A percentile compares a stretch with the other conserved stretches of the same genome.
phyloP scores from a whole-genome alignment of 2,329 filamentous ascomycete genomes.

The Arthrobotrys conoides region DNA sequence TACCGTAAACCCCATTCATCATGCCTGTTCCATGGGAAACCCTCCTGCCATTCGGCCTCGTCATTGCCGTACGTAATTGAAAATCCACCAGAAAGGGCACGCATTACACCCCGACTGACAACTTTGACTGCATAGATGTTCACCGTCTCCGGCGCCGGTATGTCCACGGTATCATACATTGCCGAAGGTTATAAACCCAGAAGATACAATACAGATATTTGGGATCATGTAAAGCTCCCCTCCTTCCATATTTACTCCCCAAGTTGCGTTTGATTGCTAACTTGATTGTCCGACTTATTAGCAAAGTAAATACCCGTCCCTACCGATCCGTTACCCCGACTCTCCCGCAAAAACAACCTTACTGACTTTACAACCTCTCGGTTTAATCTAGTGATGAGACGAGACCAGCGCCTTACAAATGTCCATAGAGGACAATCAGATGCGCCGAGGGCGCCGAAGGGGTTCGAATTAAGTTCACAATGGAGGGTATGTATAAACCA shows the following conservation, averaged over 20 bases:
- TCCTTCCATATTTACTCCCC: conserved; percentile 33
- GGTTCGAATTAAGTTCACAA: conserved; percentile 76
- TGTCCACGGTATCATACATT: conserved; percentile 73
- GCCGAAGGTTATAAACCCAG: conserved; percentile 75
- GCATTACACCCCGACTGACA: conserved; percentile 8
- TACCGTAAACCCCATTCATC: conserved; percentile 62
- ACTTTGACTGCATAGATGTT: conserved; percentile 72
- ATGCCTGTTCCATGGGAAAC: conserved; percentile 78
- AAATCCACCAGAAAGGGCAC: conserved; percentile 24
- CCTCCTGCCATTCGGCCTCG: conserved; percentile 76
- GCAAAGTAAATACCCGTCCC: conserved; percentile 16
- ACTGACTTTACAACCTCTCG: conserved; percentile 6
- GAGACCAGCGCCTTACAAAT: conserved; percentile 75
- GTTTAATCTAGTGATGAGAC: conserved; percentile 74
- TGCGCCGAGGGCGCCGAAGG: conserved; percentile 72
- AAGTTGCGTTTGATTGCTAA: neutral
- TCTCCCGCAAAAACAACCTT: neutral
- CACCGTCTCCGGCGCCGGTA: conserved; percentile 73
- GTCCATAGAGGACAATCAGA: conserved; percentile 74
- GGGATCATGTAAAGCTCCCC: conserved; percentile 76
- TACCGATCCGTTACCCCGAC: neutral
- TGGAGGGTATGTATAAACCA: conserved; percentile 73
- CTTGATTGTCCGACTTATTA: conserved; percentile 65
- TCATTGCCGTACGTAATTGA: conserved; percentile 71
- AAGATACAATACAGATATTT: conserved; percentile 75